Evolutionary conservation across 257 asterid genomes (phyloP).

Genomic region (Gentiana macrophylla): DNA sequence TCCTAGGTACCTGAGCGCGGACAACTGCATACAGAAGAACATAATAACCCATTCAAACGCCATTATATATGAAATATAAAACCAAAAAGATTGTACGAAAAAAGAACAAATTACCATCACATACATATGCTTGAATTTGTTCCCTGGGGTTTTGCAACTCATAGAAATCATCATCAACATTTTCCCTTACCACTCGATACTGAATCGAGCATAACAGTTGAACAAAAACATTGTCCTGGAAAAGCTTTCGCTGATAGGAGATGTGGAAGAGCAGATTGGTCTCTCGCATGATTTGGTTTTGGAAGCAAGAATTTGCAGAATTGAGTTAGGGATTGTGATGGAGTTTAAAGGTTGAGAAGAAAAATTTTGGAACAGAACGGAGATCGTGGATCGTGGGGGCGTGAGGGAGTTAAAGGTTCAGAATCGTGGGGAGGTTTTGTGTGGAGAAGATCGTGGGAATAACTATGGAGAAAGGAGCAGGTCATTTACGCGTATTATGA

Average conservation of each 20-base stretch:
- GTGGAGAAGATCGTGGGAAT: too few species aligned
- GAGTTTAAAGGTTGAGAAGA: too few species aligned
- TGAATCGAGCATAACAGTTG: slow-evolving; percentile 91
- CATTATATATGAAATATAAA: neutral
- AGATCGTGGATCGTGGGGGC: too few species aligned
- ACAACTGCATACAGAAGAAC: slow-evolving; percentile 47
- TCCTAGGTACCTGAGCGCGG: slow-evolving; percentile 91
- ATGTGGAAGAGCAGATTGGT: too few species aligned
- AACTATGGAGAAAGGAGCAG: too few species aligned
- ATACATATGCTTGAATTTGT: slow-evolving; percentile 88
- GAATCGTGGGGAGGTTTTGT: too few species aligned
- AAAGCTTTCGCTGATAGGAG: neutral
- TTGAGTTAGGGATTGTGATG: too few species aligned
- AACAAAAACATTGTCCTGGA: slow-evolving; percentile 89
- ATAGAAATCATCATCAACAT: slow-evolving; percentile 95
- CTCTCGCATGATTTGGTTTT: too few species aligned
- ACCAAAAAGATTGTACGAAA: neutral
- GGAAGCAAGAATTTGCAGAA: too few species aligned
- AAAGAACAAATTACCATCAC: slow-evolving; percentile 53
- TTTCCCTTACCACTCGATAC: slow-evolving; percentile 57
- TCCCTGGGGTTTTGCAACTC: slow-evolving; percentile 91
- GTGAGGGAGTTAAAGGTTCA: too few species aligned
- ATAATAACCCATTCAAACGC: neutral
- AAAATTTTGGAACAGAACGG: too few species aligned
- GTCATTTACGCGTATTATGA: too few species aligned